These are phyloP conservation scores for Emmonsiellopsis sp. DNA, from an alignment of 2,329 filamentous ascomycete genomes.

Conservation along the genomic window DNA sequence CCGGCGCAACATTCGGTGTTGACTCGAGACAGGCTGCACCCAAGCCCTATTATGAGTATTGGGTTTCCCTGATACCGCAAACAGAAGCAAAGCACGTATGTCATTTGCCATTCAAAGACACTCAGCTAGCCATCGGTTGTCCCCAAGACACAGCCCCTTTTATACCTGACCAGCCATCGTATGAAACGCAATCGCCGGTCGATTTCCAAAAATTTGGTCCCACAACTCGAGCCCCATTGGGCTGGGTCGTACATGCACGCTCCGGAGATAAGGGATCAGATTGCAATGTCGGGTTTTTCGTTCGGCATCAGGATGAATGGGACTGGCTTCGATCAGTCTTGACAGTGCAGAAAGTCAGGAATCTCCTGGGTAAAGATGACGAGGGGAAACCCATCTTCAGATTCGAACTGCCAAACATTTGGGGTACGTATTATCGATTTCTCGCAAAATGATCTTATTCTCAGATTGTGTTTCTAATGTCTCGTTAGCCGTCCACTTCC, in stretches of 20 bases:
- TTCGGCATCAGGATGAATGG: conserved; percentile 33
- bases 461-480: conserved; percentile 1
- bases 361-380: conserved; percentile 9
- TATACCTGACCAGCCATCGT: background rate
- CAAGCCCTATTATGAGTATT: conserved; percentile 18
- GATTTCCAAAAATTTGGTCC: conserved; percentile 16
- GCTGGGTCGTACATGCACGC: conserved; percentile 26
- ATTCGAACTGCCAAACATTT: conserved; percentile 4
- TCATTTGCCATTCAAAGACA: conserved; percentile 7
- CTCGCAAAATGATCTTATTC: background rate
- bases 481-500: conserved; percentile 8
- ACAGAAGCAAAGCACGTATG: conserved; percentile 15
- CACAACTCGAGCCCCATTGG: conserved; percentile 19
- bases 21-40: conserved; percentile 10
- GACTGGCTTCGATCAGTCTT: conserved; percentile 27
- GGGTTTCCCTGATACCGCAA: conserved; percentile 20
- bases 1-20: conserved; percentile 10
- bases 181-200: conserved; percentile 12
- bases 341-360: conserved; percentile 5
- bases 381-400: conserved; percentile 7
- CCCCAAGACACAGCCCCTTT: background rate
- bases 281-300: conserved; percentile 39
- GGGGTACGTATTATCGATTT: background rate
- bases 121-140: too few species aligned
- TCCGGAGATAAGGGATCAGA: conserved; percentile 38